Evolutionary conservation across 768 basidiomycete species (phyloP).

Genomic region (Suillus spraguei): DNA sequence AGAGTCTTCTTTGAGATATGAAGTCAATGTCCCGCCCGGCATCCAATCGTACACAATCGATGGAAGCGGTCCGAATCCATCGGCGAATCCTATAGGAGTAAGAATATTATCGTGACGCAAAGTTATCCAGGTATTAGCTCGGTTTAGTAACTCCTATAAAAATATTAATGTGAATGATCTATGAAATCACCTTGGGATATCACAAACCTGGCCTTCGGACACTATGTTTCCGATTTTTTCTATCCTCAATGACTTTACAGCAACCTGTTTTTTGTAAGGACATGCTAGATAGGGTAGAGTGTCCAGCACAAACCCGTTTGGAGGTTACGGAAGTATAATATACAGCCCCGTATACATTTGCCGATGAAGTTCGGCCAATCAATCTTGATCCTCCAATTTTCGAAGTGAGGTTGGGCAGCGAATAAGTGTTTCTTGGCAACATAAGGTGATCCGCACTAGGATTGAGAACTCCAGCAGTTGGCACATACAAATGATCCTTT

Average conservation of each 20-base stretch:
- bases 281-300: no score
- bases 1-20: conserved; percentile 15
- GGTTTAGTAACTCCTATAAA: background rate
- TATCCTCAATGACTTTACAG: conserved; percentile 2
- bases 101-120: conserved; percentile 20
- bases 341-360: conserved; percentile 1
- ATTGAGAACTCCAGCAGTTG: background rate
- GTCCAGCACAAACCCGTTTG: background rate
- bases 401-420: background rate
- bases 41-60: conserved; percentile 30
- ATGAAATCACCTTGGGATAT: background rate
- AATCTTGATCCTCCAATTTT: background rate
- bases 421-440: background rate
- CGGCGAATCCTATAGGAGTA: conserved; percentile 19
- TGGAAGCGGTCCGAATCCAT: conserved; percentile 23
- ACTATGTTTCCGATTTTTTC: background rate
- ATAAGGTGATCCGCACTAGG: no score
- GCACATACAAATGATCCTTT: background rate
- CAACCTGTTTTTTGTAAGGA: background rate
- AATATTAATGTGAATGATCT: background rate
- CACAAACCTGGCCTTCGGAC: background rate
- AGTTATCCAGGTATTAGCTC: background rate
- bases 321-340: no score
- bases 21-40: conserved; percentile 24
- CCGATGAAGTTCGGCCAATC: background rate